These are phyloP conservation scores for Solanum acaule DNA, from an alignment of 257 asterid species.

Conservation along the genomic window DNA sequence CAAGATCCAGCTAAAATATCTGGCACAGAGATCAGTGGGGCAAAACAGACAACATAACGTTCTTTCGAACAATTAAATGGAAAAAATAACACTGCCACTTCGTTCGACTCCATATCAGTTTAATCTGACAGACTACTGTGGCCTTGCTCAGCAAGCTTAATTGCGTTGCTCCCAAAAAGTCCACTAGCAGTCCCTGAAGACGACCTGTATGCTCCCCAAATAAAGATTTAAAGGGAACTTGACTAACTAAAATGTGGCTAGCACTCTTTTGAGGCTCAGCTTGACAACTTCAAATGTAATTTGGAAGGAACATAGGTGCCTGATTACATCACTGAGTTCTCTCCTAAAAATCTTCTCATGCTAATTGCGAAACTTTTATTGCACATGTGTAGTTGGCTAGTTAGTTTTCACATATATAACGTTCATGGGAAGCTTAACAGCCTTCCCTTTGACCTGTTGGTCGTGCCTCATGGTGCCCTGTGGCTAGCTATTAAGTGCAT, in stretches of 20 bases:
- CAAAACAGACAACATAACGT: not conserved
- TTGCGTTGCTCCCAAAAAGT: not conserved
- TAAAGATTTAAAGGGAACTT: not conserved
- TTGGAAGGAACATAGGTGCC: not conserved
- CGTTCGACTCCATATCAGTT: not conserved
- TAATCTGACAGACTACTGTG: not conserved
- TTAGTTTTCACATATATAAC: not conserved
- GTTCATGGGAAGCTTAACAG: not conserved
- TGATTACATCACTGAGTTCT: not conserved
- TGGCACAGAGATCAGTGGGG: not conserved
- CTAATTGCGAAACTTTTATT: not conserved
- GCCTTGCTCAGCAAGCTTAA: not conserved
- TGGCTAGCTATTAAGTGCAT: not conserved
- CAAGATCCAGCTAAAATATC: not conserved
- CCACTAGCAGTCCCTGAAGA: not conserved
- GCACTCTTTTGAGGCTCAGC: conserved; percentile 1
- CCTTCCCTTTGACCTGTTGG: not conserved
- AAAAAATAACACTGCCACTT: not conserved
- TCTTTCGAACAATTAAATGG: not conserved
- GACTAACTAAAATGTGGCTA: not conserved
- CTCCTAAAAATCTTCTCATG: not conserved
- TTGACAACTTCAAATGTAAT: not conserved
- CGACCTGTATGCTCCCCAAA: not conserved
- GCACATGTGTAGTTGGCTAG: not conserved
- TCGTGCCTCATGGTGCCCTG: not conserved